Evolutionary conservation across 345 rosid genomes (phyloP), one percentile per base, ranked within the genome.

Genomic region (Eucalyptus marginata): DNA sequence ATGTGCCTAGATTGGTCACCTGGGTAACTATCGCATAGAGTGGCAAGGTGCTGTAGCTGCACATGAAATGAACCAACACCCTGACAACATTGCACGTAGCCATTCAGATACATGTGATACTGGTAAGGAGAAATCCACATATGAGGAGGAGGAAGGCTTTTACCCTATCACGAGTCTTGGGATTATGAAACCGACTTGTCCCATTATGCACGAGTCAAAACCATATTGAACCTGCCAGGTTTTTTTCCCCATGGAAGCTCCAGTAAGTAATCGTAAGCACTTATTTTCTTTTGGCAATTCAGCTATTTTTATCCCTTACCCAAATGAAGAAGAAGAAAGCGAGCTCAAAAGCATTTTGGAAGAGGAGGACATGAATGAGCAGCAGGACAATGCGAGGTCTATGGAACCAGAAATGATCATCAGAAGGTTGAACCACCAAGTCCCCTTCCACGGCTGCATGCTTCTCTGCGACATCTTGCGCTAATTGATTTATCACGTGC

Each of bases 1-100:
- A 36, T 50, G 40, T 86, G n/a, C 52, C 62, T 13, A 12, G 36
- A 16, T 52, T 52, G 29, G 49, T 56, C 87, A 97, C 99, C 94
- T 95, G 98, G 31, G 97, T 95, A 54, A 97, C 97, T 27, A 96
- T 93, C 16, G 96, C 98, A n/a, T 97, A 97, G 46, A 97, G 95
- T 2, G 99, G 98, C 46, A 97, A 91, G 59, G 98, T 97, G 79
- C 97, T 96, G 89, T 94, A 96, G 89, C 98, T 95, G 88, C 97
- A 95, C 17, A 96, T 91, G 88, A 95, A 93, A 94, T 96, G 99
- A 88, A 97, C 90, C 46, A 94, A 51, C 20, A 59, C 95, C 92
- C 99, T 97, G 87, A 54, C 86, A 54, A 85, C 54, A 49, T 46
- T 18, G 50, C 87, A 4, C 87, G 86, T 47, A 13, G 50, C 87